A percentile compares a stretch with the other conserved stretches of the same genome.
phyloP scores from a whole-genome alignment of 108 stramenopile species.

The Cyclotella sp. region DNA sequence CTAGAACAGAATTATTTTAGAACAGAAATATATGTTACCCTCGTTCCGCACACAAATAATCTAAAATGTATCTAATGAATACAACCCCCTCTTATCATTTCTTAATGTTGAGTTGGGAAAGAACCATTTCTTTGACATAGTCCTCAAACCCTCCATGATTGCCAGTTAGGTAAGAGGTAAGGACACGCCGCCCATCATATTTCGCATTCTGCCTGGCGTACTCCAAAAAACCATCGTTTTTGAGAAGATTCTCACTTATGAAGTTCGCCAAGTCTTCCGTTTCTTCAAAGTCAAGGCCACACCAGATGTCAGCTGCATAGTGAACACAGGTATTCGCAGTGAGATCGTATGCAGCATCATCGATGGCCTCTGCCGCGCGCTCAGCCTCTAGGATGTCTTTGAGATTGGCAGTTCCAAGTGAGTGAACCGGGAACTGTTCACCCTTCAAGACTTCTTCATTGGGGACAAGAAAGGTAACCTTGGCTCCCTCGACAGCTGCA shows the following conservation, averaged over 20 bases:
- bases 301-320: conserved; percentile 11
- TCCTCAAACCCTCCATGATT: not conserved
- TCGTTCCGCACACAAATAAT: too few relatives aligned
- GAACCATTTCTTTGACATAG: conserved; percentile 7
- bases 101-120: not conserved
- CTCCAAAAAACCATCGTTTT: not conserved
- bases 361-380: conserved; percentile 2
- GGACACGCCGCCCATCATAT: not conserved
- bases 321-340: not conserved
- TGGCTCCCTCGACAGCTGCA: conserved; percentile 2
- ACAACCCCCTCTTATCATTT: not conserved
- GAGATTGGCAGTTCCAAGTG: not conserved
- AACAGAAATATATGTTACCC: too few relatives aligned
- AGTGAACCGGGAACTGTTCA: not conserved
- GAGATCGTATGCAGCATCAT: conserved; percentile 7
- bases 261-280: conserved; percentile 12
- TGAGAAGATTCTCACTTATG: conserved; percentile 16
- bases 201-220: not conserved
- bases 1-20: too few relatives aligned
- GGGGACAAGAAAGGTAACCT: conserved; percentile 2
- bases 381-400: conserved; percentile 2
- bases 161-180: not conserved
- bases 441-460: not conserved
- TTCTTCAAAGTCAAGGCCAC: conserved; percentile 11
- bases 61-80: too few relatives aligned